phyloP scores from a whole-genome alignment of 108 stramenopile species.

The Cylindrotheca closterium region DNA sequence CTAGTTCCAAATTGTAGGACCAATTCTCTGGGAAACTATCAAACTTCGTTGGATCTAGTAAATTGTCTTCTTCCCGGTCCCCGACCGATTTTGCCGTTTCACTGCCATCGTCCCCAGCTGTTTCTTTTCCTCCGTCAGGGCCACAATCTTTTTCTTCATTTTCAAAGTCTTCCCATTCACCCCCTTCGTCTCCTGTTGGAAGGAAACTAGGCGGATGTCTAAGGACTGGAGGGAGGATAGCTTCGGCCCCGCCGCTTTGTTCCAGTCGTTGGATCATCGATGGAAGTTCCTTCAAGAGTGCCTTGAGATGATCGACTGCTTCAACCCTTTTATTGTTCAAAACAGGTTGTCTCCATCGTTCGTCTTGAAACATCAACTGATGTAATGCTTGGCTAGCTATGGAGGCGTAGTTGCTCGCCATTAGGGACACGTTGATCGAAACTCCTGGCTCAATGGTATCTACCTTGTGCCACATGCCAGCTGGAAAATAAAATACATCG shows the following conservation, averaged over 20 bases:
- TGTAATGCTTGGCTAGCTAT: slow-evolving; percentile 66
- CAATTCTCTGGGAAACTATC: slow-evolving; percentile 37
- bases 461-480: slow-evolving; percentile 90
- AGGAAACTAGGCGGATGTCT: slow-evolving; percentile 28
- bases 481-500: slow-evolving; percentile 91
- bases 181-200: slow-evolving; percentile 12
- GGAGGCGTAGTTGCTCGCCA: slow-evolving; percentile 81
- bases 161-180: slow-evolving; percentile 4
- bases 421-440: slow-evolving; percentile 84
- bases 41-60: slow-evolving; percentile 39
- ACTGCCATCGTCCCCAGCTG: background rate
- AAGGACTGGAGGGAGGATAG: slow-evolving; percentile 66
- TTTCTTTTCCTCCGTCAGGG: slow-evolving; percentile 1
- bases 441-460: slow-evolving; percentile 81
- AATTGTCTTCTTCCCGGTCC: slow-evolving; percentile 21
- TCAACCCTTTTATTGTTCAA: slow-evolving; percentile 12
- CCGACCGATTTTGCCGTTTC: slow-evolving; percentile 9
- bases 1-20: slow-evolving; percentile 14
- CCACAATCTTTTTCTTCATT: background rate
- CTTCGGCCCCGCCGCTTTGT: slow-evolving; percentile 43
- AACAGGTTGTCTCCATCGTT: slow-evolving; percentile 69
- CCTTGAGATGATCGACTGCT: slow-evolving; percentile 39
- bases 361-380: slow-evolving; percentile 59
- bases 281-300: slow-evolving; percentile 48
- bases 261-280: slow-evolving; percentile 38